These are phyloP conservation scores for Neospermospora avenae DNA, from an alignment of 2,329 filamentous ascomycete species.

Conservation along the genomic window DNA sequence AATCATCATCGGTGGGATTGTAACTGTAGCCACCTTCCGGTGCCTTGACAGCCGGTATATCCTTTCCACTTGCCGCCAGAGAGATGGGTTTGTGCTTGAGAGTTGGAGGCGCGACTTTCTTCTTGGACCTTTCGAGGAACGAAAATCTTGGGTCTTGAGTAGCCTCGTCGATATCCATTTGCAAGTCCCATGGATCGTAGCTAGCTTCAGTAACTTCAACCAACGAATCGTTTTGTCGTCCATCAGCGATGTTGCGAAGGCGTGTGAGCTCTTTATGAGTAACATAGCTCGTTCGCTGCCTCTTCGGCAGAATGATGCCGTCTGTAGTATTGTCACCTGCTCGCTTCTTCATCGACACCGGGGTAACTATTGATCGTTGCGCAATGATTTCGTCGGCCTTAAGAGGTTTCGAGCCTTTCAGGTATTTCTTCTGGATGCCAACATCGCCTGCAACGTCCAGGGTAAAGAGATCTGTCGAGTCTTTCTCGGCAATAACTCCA, in stretches of 20 bases:
- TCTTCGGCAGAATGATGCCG: constrained; percentile 70
- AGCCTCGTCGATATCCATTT: constrained; percentile 41
- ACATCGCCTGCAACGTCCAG: constrained; percentile 73
- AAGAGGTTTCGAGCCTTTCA: constrained; percentile 71
- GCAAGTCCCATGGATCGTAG: constrained; percentile 77
- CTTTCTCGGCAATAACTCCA: constrained; percentile 80
- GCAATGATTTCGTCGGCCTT: constrained; percentile 91
- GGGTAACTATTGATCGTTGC: constrained; percentile 75
- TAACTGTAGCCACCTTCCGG: constrained; percentile 86
- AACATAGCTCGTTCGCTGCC: constrained; percentile 73
- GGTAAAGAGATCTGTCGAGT: constrained; percentile 79
- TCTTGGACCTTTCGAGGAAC: constrained; percentile 64
- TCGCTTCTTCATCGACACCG: constrained; percentile 76
- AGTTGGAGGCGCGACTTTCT: constrained; percentile 70
- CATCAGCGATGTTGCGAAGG: constrained; percentile 75
- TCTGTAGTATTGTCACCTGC: constrained; percentile 66
- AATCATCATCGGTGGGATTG: constrained; percentile 85
- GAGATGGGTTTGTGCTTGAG: constrained; percentile 76
- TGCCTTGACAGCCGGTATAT: constrained; percentile 71
- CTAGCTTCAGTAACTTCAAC: constrained; percentile 54
- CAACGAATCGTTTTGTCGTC: constrained; percentile 45
- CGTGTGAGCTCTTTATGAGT: constrained; percentile 79
- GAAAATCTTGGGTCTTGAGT: constrained; percentile 52
- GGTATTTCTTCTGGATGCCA: constrained; percentile 60
- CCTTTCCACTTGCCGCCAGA: constrained; percentile 77